Conservation (phyloP, 768 basidiomycete species). For the Boletus eberwhitei region DNA sequence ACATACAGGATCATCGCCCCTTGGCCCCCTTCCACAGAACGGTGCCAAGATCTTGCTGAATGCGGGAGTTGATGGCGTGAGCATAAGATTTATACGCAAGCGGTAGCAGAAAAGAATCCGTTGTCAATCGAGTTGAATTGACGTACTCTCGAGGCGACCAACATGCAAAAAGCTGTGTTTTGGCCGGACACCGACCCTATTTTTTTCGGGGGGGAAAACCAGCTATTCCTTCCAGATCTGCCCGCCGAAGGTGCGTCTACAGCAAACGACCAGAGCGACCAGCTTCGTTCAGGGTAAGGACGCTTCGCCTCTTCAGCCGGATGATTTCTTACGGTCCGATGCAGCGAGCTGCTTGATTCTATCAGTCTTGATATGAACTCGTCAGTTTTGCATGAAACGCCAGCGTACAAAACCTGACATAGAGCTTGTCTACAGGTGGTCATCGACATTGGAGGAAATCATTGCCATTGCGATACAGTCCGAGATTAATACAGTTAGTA, state of each 20-base stretch:
- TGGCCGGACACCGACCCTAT: not conserved
- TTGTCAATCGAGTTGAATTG: not conserved
- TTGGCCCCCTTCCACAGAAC: not conserved
- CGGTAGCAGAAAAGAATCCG: not conserved
- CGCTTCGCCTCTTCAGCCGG: not conserved
- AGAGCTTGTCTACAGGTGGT: not conserved
- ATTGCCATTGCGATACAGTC: not conserved
- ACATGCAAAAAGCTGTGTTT: not conserved
- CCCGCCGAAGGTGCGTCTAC: not conserved
- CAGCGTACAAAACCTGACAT: not conserved
- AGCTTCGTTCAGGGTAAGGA: not conserved
- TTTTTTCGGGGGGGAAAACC: too few relatives aligned
- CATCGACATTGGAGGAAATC: not conserved
- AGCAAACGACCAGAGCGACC: not conserved
- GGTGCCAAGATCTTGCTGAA: slow-evolving; percentile 1
- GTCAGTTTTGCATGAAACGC: not conserved
- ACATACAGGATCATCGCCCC: not conserved
- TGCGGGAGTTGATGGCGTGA: not conserved
- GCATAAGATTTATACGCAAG: not conserved
- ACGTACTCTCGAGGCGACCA: not conserved
- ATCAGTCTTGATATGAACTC: not conserved
- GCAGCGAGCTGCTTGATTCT: not conserved
- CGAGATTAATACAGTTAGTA: not conserved
- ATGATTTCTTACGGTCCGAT: not conserved
- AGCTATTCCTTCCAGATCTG: not conserved